phyloP scores from a whole-genome alignment of 2,329 filamentous ascomycete genomes.

The Xylaria sp. region DNA sequence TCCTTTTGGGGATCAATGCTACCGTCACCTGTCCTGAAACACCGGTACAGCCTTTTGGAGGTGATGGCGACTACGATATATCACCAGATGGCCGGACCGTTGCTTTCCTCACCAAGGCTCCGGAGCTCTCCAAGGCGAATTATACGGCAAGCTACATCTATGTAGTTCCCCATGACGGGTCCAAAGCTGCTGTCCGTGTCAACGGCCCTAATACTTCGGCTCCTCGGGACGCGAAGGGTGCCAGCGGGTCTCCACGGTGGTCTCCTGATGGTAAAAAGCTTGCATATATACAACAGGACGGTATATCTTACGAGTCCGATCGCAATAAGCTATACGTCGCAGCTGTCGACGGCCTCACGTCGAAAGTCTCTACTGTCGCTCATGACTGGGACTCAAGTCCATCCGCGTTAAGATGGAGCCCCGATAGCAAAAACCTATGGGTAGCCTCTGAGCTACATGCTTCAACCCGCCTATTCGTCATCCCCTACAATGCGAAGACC shows the following conservation, averaged over 20 bases:
- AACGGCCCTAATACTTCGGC: slow-evolving; percentile 30
- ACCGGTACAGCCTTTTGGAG: slow-evolving; percentile 35
- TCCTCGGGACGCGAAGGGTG: slow-evolving; percentile 29
- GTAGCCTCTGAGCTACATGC: slow-evolving; percentile 33
- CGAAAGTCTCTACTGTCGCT: slow-evolving; percentile 25
- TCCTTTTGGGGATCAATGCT: slow-evolving; percentile 31
- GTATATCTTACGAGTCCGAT: slow-evolving; percentile 32
- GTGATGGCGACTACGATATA: slow-evolving; percentile 32
- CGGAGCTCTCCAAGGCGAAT: slow-evolving; percentile 34
- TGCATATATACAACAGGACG: slow-evolving; percentile 33
- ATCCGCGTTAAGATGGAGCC: slow-evolving; percentile 27
- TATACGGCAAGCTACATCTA: slow-evolving; percentile 37
- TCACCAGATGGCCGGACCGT: slow-evolving; percentile 33
- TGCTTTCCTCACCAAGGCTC: slow-evolving; percentile 36
- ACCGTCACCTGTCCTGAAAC: slow-evolving; percentile 33
- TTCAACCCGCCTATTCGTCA: slow-evolving; percentile 26
- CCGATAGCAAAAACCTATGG: slow-evolving; percentile 27
- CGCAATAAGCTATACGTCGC: slow-evolving; percentile 33
- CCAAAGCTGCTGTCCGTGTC: slow-evolving; percentile 27
- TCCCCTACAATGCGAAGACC: slow-evolving; percentile 25
- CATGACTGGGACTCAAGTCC: slow-evolving; percentile 34
- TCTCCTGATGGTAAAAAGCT: slow-evolving; percentile 35
- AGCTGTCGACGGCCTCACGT: slow-evolving; percentile 20
- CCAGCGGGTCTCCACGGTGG: slow-evolving; percentile 33
- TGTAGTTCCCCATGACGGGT: slow-evolving; percentile 32